A percentile compares a stretch with the other conserved stretches of the same genome.
Conservation (phyloP, 2,329 filamentous ascomycete species). For the Tricladium varicosporioides region DNA sequence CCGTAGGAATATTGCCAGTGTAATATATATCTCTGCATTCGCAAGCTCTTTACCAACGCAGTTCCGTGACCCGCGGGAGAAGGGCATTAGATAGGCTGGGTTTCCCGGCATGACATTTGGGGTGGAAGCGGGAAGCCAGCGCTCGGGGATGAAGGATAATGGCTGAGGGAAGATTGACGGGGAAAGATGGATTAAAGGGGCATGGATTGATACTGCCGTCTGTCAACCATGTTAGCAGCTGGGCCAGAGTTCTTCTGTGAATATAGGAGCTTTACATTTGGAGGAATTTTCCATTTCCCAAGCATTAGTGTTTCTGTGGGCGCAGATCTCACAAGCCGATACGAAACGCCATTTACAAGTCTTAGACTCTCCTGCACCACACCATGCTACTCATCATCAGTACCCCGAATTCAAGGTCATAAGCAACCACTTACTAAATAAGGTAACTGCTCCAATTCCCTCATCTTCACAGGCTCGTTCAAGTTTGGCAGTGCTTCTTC, state of each 20-base stretch:
- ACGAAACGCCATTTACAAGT: conserved; percentile 14
- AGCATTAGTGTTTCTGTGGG: conserved; percentile 14
- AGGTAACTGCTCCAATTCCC: conserved; percentile 41
- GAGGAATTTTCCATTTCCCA: conserved; percentile 12
- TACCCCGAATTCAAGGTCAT: neutral
- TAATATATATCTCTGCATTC: conserved; percentile 11
- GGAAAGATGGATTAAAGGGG: conserved; percentile 14
- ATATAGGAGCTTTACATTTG: conserved; percentile 5
- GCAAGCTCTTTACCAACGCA: conserved; percentile 16
- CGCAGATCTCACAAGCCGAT: conserved; percentile 14
- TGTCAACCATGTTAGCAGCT: neutral
- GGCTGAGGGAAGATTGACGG: conserved; percentile 12
- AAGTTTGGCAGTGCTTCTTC: conserved; percentile 25
- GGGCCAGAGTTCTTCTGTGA: neutral
- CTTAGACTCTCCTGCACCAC: conserved; percentile 14
- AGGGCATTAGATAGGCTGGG: conserved; percentile 12
- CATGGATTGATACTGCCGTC: conserved; percentile 13
- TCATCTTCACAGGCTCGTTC: conserved; percentile 25
- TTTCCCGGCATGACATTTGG: conserved; percentile 8
- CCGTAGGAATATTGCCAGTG: conserved; percentile 7
- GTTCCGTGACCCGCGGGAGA: conserved; percentile 14
- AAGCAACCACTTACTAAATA: conserved; percentile 32
- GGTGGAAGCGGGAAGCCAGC: conserved; percentile 11
- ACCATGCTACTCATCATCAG: conserved; percentile 5
- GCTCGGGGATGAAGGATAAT: conserved; percentile 18